Evolutionary conservation across 2,329 filamentous ascomycete genomes (phyloP), one percentile per base, ranked within the genome.

Genomic region (Furcasterigmium furcatum): DNA sequence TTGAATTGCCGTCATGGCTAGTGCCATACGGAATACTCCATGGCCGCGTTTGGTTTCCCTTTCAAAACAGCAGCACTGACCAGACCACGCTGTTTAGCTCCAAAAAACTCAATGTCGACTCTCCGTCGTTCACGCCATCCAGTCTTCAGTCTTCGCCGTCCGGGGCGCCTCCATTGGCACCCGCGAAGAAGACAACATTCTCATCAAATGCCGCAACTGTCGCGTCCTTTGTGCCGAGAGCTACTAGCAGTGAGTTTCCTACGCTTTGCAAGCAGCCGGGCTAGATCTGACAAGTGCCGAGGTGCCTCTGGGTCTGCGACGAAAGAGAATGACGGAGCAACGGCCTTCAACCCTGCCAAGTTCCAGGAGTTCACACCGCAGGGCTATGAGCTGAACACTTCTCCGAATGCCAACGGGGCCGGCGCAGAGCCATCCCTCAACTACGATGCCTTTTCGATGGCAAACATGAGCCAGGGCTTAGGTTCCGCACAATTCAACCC

Each of bases 101-200:
- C 20, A 90, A 89, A 67, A 94, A 91, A 66, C 77, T 99, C 55
- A 99, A 95, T 65, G 94, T 96, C 60, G 94, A 97, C 59, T 97
- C 94, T 9, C 92, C 94, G 12, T 89, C 92, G 40, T 99, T 99
- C 64, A 96, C 90, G 0, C 92, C 92, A 6, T 72, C 80, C 13
- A 70, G 64, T 47, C 56, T 75, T 36, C 58, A 52, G 13, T 48
- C 52, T 4, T 47, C 49, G 13, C 40, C 34, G 3, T 36, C 34
- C 5, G 34, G 34, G 5, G 34, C 34, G 68, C 47, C 54, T 18
- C 32, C 20, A 30, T 27, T 76, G 36, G 66, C 69, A 20, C 67
- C 70, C 2, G 60, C 70, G 20, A 90, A 90, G 66, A 87, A 87
- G 58, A 78, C 85, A 9, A 85, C 85, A 9, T 91, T 97, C 52